Base-by-base conservation (phyloP, 768 basidiomycete genomes). In the Rhodotorula diobovata region DNA sequence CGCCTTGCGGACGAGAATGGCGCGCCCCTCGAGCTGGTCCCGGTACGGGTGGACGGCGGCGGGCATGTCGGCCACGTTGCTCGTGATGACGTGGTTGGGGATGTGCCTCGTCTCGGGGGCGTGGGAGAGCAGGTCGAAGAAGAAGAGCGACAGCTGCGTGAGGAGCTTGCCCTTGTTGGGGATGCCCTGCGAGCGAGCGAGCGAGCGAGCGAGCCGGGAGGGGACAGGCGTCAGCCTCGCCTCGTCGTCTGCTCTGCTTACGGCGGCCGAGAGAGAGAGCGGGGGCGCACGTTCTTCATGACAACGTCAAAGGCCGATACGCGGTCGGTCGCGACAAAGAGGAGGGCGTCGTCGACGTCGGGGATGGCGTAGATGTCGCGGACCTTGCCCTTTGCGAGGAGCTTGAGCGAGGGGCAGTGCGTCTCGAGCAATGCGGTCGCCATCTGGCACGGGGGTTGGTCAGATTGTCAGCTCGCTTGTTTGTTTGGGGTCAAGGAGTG, bases 261-360 rank as follows among this genome's bases (percentile, higher is more conserved):
- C 5, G 8, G 8, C 20, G 37, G 18, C n/a, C n/a, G n/a, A 23
- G 25, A 30, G 30, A 30, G 35, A n/a, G 21, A 50, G 53, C 23
- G 3, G 51, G 5, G 41, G 84, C 91, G 77, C 79, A 97, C 95
- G 81, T 95, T 93, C 79, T 87, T 87, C 72, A 99, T 85, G 78
- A 98, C 88, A 76, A 96, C 89, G 84, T 99, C 95, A 83, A 91
- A 98, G 0, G 94, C 94, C 30, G 91, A n/a, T 79, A 98, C 95
- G 72, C 96, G 85, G 82, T 99, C 96, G 18, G 90, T 89, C 20
- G 95, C 94, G 68, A 98, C 89, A 79, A 98, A 98, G 53, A 99
- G 85, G 30, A 99, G 85, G 66, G 81, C 81, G 62, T 82, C 81
- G 18, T 78, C 76, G 74, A 86, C 85, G 63, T 87, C 84, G 32